Base-by-base conservation (phyloP, 2,329 filamentous ascomycete genomes). In the Talaromyces sp. region DNA sequence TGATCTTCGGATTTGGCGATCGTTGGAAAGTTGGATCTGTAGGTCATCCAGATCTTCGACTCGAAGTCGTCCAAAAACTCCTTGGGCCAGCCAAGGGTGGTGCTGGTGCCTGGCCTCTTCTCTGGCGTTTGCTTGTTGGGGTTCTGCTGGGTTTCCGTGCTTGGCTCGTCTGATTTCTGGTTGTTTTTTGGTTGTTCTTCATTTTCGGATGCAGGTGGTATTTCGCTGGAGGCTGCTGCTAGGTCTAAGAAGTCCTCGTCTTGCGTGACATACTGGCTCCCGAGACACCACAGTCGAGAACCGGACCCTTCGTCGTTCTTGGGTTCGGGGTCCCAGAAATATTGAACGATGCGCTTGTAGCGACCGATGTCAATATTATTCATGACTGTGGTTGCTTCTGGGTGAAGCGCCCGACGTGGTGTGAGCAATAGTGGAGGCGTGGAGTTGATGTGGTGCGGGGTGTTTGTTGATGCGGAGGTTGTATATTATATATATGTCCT, bases 31-130 rank as follows among this genome's bases (percentile, higher is more conserved):
- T 89, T 89, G 28, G 88, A 95, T 57, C 95, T 87, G 72, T 99
- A 99, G 10, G 93, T 98, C 84, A 99, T 91, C 93, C 95, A 98
- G 74, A 97, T 86, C 64, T 87, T 86, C 5, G 93, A 93, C 73
- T 96, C 92, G 70, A 98, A 96, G 75, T 99, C 95, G 63, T 92
- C 89, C 36, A 98, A 80, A 70, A 99, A 99, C 4, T 85, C 82
- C 10, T 84, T 79, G 10, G 95, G 95, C 95, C 95, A 99, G 62
- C 89, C 88, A 63, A 78, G 64, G 33, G 58, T 58, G 27, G 52
- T 19, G 22, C 30, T 39, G 6, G 59, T 33, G 44, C 28, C 28
- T 25, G 27, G 22, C 28, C 8, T 32, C 42, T 60, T 61, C 44
- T 61, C 64, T 15, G 47, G 39, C 25, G 19, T 47, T 44, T 36